Evolutionary conservation across 257 asterid genomes (phyloP), one percentile per base, ranked within the genome.

Genomic region (Voacanga thouarsii): DNA sequence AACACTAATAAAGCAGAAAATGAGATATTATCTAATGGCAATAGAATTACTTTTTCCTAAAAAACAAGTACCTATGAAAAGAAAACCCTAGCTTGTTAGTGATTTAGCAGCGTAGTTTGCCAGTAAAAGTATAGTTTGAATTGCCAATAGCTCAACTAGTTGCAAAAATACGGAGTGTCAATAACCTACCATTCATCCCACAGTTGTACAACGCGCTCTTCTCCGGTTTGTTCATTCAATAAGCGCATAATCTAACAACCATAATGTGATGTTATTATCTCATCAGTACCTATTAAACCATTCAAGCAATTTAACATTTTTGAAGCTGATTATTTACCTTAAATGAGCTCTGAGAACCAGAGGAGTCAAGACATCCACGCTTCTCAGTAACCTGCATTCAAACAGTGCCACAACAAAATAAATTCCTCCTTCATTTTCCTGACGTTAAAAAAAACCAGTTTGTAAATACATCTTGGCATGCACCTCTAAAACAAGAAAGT

Each of bases 401-500:
- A 60, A 77, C 80, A 77, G 68, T 28, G 45, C 28, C 37, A 77
- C 57, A 80, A 73, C 76, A 74, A 16, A 78, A 41, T 44, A 55
- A 69, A 49, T 28, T 63, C 79, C 69, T n/a, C 74, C n/a, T 61
- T 49, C 68, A 44, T 73, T 21, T 84, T 76, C 61, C 71, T 44
- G 70, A 77, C 37, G 70, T 43, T 74, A 71, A 80, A 63, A 1
- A 65, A 77, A 71, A 71, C 65, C 37, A 60, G 23, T 51, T 53
- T 50, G 51, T 15, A 44, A 45, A 80, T 69, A 51, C 53, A 75
- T 49, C 39, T 57, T 26, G 70, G 78, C 70, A 12, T 11, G 75
- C 77, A 93, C 99, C 99, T 95, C 99, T 89, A 95, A 81, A 75
- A 95, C 98, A 77, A 95, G 98, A 85, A 87, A 93, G 85, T 66